phyloP scores from a whole-genome alignment of 2,329 filamentous ascomycete genomes.

The Claviceps cyperi region DNA sequence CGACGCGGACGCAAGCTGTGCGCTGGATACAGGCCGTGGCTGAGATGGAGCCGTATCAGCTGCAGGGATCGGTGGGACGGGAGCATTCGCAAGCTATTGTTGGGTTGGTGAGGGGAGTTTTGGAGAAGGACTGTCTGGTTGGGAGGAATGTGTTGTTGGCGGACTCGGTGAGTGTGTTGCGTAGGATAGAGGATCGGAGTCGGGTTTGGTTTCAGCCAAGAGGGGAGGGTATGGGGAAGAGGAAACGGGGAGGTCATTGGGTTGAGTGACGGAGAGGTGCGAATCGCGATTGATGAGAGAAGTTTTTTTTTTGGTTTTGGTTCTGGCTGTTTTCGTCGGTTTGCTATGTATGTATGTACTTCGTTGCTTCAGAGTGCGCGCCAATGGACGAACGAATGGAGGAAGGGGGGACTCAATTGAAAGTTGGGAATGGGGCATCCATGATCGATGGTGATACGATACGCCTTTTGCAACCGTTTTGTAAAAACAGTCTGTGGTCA shows the following conservation, averaged over 20 bases:
- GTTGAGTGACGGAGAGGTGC: too few relatives aligned
- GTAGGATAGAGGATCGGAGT: slow-evolving; percentile 31
- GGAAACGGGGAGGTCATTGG: neutral
- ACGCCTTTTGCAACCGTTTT: too few relatives aligned
- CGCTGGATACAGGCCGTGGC: slow-evolving; percentile 28
- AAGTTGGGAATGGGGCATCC: too few relatives aligned
- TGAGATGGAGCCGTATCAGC: slow-evolving; percentile 23
- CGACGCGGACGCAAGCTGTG: slow-evolving; percentile 15
- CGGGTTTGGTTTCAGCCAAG: slow-evolving; percentile 18
- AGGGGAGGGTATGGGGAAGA: neutral
- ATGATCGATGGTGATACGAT: too few relatives aligned
- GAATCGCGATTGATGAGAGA: too few relatives aligned
- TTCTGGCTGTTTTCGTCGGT: too few relatives aligned
- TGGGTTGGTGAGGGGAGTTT: slow-evolving; percentile 29
- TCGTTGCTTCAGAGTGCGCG: too few relatives aligned
- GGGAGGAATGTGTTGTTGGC: slow-evolving; percentile 34
- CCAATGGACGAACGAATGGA: too few relatives aligned
- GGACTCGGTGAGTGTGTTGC: slow-evolving; percentile 38
- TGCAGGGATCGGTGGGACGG: slow-evolving; percentile 19
- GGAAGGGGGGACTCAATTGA: too few relatives aligned
- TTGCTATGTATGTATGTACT: too few relatives aligned
- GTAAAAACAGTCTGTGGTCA: too few relatives aligned
- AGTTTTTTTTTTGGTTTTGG: too few relatives aligned
- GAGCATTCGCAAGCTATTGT: slow-evolving; percentile 32
- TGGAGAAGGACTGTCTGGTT: slow-evolving; percentile 36